phyloP scores from a whole-genome alignment of 352 stramenopile genomes.

The Phytophthora sp. region DNA sequence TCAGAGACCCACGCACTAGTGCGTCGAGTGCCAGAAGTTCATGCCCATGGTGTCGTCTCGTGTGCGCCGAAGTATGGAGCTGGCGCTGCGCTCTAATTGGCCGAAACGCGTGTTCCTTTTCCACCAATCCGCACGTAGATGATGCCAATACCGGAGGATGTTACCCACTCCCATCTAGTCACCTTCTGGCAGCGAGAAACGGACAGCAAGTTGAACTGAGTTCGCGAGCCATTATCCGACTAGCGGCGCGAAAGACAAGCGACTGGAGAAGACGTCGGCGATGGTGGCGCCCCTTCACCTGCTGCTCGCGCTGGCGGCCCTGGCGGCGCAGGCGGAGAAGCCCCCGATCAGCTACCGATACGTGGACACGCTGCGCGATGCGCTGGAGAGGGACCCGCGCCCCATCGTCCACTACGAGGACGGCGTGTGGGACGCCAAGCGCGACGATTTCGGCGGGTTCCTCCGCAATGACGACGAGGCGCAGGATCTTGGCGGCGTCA shows the following conservation, averaged over 20 bases:
- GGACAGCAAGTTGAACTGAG: constrained; percentile 31
- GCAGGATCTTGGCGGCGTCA: constrained; percentile 1
- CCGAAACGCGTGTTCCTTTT: constrained; percentile 7
- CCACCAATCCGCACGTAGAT: not conserved
- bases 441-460: constrained; percentile 21
- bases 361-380: constrained; percentile 22
- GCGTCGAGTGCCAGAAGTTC: constrained; percentile 92
- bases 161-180: not conserved
- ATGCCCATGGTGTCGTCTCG: constrained; percentile 58
- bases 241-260: constrained; percentile 1
- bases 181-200: constrained; percentile 8
- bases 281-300: constrained; percentile 23
- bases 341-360: constrained; percentile 23
- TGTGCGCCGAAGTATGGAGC: not conserved
- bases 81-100: not conserved
- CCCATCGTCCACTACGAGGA: constrained; percentile 18
- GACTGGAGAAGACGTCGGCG: not conserved
- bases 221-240: constrained; percentile 16
- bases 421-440: constrained; percentile 27
- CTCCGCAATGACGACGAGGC: constrained; percentile 1
- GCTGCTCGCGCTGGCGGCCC: constrained; percentile 13
- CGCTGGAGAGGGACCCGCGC: constrained; percentile 2
- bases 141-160: constrained; percentile 4
- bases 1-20: constrained; percentile 67
- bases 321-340: constrained; percentile 22